Conservation (phyloP, 1,284 basidiomycete genomes). For the Tilletia horrida region DNA sequence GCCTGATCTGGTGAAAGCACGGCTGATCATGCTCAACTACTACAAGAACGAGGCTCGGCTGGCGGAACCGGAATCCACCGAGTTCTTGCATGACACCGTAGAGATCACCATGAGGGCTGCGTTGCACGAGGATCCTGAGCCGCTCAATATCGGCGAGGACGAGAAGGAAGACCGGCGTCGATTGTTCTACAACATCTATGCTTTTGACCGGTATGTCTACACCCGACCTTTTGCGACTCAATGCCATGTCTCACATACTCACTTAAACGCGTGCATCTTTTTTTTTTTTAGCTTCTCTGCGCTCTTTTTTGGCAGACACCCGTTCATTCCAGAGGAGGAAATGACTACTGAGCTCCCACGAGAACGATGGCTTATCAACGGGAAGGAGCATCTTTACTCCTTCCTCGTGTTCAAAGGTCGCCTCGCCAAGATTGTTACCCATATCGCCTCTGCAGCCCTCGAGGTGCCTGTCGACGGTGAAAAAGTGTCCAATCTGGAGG, state of each 20-base stretch:
- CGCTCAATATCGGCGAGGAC: not conserved
- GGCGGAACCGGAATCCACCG: not conserved
- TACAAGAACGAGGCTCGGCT: conserved; percentile 10
- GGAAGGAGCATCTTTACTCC: not conserved
- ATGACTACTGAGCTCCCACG: not conserved
- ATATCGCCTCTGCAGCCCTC: conserved; percentile 1
- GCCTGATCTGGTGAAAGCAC: not conserved
- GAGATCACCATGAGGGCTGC: not conserved
- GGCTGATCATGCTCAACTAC: not conserved
- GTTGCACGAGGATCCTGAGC: not conserved
- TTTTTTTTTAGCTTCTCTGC: not conserved
- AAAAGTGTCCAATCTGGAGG: not conserved
- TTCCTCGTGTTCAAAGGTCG: conserved; percentile 3
- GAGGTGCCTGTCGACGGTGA: conserved; percentile 7
- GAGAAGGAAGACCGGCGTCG: conserved; percentile 7
- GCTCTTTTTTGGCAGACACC: conserved; percentile 4
- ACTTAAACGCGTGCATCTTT: too few relatives aligned
- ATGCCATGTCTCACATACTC: too few relatives aligned
- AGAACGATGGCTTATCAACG: conserved; percentile 8
- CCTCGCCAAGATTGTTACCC: not conserved
- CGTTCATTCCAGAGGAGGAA: not conserved
- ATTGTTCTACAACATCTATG: conserved; percentile 1
- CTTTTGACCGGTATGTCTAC: not conserved
- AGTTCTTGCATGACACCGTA: not conserved
- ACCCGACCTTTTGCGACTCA: too few relatives aligned